Base-by-base conservation (phyloP, 345 rosid species). In the Brassica incana region DNA sequence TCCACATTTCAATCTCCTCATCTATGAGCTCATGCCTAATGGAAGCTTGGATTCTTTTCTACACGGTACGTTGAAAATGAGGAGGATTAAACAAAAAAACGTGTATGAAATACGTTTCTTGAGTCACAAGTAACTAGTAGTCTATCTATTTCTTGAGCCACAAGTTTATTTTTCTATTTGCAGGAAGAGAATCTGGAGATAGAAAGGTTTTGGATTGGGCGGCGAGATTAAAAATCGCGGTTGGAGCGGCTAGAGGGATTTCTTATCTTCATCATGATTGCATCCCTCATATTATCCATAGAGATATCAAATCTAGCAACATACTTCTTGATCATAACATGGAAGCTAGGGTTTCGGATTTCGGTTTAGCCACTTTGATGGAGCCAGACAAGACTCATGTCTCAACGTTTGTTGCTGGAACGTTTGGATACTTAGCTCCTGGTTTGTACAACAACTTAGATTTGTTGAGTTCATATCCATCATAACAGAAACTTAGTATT, bases 191-290 rank as follows among this genome's bases (percentile, higher is more conserved):
- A 43, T 78, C 86, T 25, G 54, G 4, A 50, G 85, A 86, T 33
- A 33, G 58, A 23, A 83, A 61, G 74, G 45, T 67, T 74, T 84
- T 95, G 80, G 91, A 90, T 85, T 91, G 94, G 95, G 78, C 77
- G 15, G 56, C 87, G 0, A 83, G 99, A 72, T 89, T 79, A 68
- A 87, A 61, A 78, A 87, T 95, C 65, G 99, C 97, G 43, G 65
- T 91, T 69, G 97, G 97, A 3, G 89, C 93, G 11, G 94, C 95
- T 66, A 88, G 97, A 86, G 97, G 97, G 81, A 89, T 95, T 35
- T 78, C 97, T 23, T 92, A 95, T 67, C 92, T 95, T 67, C 97
- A 92, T 77, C 90, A 90, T 77, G 97, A 95, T 81, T 92, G 97
- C 74, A 90, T 95, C 10, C 97, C 95, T 32, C 97, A 89, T 69